Evolutionary conservation across 2,329 filamentous ascomycete species (phyloP).

Genomic region (Taxawa tesnikishii): DNA sequence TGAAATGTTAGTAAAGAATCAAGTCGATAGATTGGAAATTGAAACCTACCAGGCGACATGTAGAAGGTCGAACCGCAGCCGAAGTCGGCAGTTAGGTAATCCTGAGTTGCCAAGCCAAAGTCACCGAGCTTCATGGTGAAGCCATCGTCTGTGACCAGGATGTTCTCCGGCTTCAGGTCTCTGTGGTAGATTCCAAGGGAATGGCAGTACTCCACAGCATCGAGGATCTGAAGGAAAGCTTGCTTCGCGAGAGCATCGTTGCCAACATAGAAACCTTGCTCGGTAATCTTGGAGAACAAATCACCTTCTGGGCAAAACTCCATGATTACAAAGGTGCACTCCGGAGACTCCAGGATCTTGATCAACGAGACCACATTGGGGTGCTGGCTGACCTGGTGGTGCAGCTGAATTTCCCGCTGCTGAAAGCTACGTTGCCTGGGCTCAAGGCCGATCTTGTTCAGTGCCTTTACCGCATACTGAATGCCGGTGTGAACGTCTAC

Average conservation of each 20-base stretch:
- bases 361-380: slow-evolving; percentile 87
- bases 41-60: slow-evolving; percentile 93
- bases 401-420: slow-evolving; percentile 81
- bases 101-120: slow-evolving; percentile 86
- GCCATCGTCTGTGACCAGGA: slow-evolving; percentile 79
- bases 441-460: slow-evolving; percentile 90
- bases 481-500: slow-evolving; percentile 69
- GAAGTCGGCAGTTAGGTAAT: slow-evolving; percentile 78
- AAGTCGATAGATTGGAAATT: slow-evolving; percentile 8
- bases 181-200: slow-evolving; percentile 88
- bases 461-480: slow-evolving; percentile 88
- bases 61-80: slow-evolving; percentile 98
- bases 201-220: slow-evolving; percentile 94
- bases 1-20: slow-evolving; percentile 8
- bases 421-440: slow-evolving; percentile 80
- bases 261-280: slow-evolving; percentile 82
- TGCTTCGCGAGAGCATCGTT: slow-evolving; percentile 79
- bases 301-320: slow-evolving; percentile 97
- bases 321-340: slow-evolving; percentile 92
- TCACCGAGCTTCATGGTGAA: slow-evolving; percentile 91
- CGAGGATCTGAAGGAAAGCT: slow-evolving; percentile 88
- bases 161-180: slow-evolving; percentile 97
- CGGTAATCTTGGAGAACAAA: slow-evolving; percentile 94
- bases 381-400: slow-evolving; percentile 79
- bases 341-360: slow-evolving; percentile 81